phyloP scores from a whole-genome alignment of 352 stramenopile species.

The Blastocystis sp. region DNA sequence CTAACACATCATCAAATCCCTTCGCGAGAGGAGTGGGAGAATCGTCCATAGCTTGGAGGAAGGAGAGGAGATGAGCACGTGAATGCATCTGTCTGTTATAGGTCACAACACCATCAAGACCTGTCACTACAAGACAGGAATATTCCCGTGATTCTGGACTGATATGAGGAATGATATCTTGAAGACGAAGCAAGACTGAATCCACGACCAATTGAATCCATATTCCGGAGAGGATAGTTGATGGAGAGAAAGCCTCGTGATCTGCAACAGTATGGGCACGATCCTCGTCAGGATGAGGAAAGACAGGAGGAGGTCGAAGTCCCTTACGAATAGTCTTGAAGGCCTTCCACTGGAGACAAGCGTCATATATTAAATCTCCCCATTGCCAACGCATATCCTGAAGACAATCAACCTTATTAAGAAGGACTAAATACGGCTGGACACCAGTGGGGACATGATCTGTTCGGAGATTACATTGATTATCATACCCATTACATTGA shows the following conservation, averaged over 20 bases:
- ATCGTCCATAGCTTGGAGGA: conserved; percentile 60
- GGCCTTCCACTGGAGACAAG: conserved; percentile 43
- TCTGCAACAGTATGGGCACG: background rate
- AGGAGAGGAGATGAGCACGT: conserved; percentile 26
- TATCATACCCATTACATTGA: conserved; percentile 57
- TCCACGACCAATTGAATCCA: conserved; percentile 32
- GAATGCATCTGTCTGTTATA: conserved; percentile 27
- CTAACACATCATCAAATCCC: conserved; percentile 63
- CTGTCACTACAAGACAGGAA: background rate
- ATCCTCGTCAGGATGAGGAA: conserved; percentile 25
- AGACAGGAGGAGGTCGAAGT: background rate
- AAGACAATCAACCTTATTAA: background rate
- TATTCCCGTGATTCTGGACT: conserved; percentile 43
- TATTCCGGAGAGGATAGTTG: background rate
- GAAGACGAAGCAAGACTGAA: background rate
- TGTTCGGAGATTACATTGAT: conserved; percentile 21
- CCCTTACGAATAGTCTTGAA: conserved; percentile 44
- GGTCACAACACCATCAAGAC: conserved; percentile 22
- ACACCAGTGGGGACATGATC: conserved; percentile 5
- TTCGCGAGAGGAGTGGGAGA: background rate
- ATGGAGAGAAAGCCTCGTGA: background rate
- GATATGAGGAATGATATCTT: conserved; percentile 14
- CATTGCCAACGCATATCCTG: conserved; percentile 10
- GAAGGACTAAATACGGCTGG: conserved; percentile 11
- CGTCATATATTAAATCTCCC: conserved; percentile 58